Base-by-base conservation (phyloP, 148 eudicot species). In the Vaccinium vitisidaea region DNA sequence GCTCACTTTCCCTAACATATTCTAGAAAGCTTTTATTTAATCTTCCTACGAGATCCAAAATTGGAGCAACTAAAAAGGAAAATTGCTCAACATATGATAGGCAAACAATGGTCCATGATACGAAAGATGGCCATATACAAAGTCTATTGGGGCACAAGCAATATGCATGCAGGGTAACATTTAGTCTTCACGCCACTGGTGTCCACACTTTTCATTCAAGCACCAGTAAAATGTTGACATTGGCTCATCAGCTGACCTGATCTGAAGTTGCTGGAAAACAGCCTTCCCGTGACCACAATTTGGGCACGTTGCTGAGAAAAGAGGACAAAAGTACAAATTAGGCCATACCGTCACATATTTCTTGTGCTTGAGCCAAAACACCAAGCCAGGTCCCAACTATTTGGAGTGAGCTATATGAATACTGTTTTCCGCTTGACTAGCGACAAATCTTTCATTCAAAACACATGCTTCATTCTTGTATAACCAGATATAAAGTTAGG, bases 211-310 rank as follows among this genome's bases (percentile, higher is more conserved):
- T 79, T 87, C 88, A 25, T 89, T 88, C 83, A 89, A 61, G 88
- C 98, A 95, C 77, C 36, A 85, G 88, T 91, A 94, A 76, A 91
- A 91, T 83, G 87, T 90, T 21, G 98, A 89, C 94, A 90, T 90
- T 8, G 98, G 96, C 85, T 95, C 98, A 86, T 94, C 98, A 65
- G 98, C 94, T 50, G 98, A 95, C 85, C 98, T 89, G 67, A 85
- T 94, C 86, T 95, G 98, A 85, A 77, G 32, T 85, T 95, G 92
- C 59, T 84, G 75, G 83, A 78, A 92, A 46, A 85, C 84, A 77
- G 94, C 94, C 87, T 90, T 88, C 25, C 87, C 87, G 50, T 88
- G 90, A 43, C 81, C 54, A 65, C 98, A 95, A 58, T 78, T 84
- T n/a, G 96, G 98, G 79, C 96, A 94, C 4, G 90, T 48, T 3